Evolutionary conservation across 805 yeast species (phyloP).

Genomic region (Candida nitratophila): DNA sequence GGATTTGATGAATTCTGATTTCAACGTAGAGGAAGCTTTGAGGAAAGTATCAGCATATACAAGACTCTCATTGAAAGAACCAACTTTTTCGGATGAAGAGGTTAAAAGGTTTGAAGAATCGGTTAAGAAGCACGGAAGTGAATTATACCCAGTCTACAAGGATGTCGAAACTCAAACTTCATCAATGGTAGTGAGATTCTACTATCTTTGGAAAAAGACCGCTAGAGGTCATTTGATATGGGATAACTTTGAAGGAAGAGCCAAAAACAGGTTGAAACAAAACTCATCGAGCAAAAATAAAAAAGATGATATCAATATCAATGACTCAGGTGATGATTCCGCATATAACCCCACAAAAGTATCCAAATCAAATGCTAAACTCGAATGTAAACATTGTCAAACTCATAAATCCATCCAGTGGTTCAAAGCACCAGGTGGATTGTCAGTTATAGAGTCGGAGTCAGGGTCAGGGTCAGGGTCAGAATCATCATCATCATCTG

Average conservation of each 20-base stretch:
- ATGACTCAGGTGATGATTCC: conserved; percentile 63
- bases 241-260: conserved; percentile 74
- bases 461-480: too few relatives aligned
- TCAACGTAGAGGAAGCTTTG: conserved; percentile 45
- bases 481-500: too few relatives aligned
- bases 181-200: conserved; percentile 78
- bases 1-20: conserved; percentile 43
- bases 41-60: conserved; percentile 39
- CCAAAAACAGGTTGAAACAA: conserved; percentile 47
- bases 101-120: conserved; percentile 65
- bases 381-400: conserved; percentile 69
- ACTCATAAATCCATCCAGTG: conserved; percentile 51
- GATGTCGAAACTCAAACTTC: conserved; percentile 68
- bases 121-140: conserved; percentile 67
- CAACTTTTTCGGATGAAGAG: conserved; percentile 64
- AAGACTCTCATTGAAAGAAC: conserved; percentile 61
- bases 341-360: conserved; percentile 55
- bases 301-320: conserved; percentile 32
- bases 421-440: conserved; percentile 65
- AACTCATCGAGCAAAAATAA: conserved; percentile 16
- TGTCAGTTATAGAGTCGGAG: conserved; percentile 25
- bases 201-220: conserved; percentile 90
- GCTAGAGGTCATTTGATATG: conserved; percentile 66
- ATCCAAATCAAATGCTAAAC: conserved; percentile 27
- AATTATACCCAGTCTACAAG: conserved; percentile 64